Conservation (phyloP, 2,329 filamentous ascomycete genomes). For the Ceratocystis papillata region DNA sequence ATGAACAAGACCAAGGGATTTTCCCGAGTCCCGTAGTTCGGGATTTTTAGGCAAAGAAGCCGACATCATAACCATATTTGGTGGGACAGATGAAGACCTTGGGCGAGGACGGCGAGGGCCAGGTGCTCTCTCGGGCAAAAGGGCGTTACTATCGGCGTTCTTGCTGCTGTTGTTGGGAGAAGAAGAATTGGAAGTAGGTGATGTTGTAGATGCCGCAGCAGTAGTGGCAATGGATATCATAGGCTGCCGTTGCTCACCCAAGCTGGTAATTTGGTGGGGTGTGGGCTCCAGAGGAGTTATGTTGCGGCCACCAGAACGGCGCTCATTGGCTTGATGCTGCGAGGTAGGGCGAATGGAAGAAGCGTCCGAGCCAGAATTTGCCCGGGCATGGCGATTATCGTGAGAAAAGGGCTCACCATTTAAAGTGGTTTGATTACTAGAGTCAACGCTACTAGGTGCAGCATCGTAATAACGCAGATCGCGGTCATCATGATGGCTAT, state of each 20-base stretch:
- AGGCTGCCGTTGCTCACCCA: slow-evolving; percentile 16
- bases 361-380: slow-evolving; percentile 7
- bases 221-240: neutral
- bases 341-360: neutral
- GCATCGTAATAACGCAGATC: neutral
- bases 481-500: neutral
- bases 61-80: slow-evolving; percentile 28
- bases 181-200: neutral
- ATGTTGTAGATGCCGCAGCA: neutral
- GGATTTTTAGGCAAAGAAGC: slow-evolving; percentile 22
- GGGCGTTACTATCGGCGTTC: slow-evolving; percentile 5
- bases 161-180: neutral
- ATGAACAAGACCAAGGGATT: slow-evolving; percentile 34
- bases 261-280: slow-evolving; percentile 16
- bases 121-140: slow-evolving; percentile 14
- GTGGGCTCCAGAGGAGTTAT: slow-evolving; percentile 22
- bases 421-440: neutral
- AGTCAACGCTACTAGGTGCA: neutral
- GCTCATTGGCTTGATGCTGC: slow-evolving; percentile 7
- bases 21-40: slow-evolving; percentile 43
- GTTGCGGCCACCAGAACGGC: slow-evolving; percentile 20
- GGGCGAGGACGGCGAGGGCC: slow-evolving; percentile 20
- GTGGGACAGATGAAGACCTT: slow-evolving; percentile 31
- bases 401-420: neutral
- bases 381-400: neutral